Conservation (phyloP, 371 early-diverging fungal genomes). For the Zychaea mexicana region DNA sequence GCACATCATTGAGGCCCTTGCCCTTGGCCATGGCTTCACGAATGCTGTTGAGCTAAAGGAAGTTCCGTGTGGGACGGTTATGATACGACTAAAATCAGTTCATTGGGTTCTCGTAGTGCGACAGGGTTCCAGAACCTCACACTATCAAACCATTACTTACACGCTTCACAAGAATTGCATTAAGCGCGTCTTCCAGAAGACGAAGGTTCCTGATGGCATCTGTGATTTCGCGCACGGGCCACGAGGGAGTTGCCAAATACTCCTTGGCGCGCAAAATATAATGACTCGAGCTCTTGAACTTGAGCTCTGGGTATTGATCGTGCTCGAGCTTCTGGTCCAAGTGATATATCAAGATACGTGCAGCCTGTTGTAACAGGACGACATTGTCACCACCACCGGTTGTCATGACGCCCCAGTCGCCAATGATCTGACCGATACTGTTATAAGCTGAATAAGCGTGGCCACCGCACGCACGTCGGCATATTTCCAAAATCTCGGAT, state of each 20-base stretch:
- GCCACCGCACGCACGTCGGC: conserved; percentile 63
- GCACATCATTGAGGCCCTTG: conserved; percentile 21
- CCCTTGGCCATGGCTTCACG: conserved; percentile 25
- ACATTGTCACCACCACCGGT: conserved; percentile 79
- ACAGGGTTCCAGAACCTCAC: too few relatives aligned
- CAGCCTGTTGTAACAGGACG: conserved; percentile 64
- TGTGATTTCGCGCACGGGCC: conserved; percentile 24
- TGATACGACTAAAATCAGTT: too few relatives aligned
- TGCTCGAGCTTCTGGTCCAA: conserved; percentile 32
- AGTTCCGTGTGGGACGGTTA: too few relatives aligned
- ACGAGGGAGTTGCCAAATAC: conserved; percentile 26
- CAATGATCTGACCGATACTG: conserved; percentile 62
- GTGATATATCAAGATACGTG: conserved; percentile 33
- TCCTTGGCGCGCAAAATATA: conserved; percentile 34
- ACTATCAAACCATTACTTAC: conserved; percentile 19
- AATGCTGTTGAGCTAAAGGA: conserved; percentile 30
- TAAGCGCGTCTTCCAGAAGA: conserved; percentile 28
- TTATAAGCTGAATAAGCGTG: conserved; percentile 73
- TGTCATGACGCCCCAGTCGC: conserved; percentile 70
- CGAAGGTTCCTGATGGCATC: conserved; percentile 24
- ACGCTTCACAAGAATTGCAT: conserved; percentile 42
- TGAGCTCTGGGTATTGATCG: conserved; percentile 32
- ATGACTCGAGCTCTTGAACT: conserved; percentile 35
- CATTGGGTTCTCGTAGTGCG: too few relatives aligned
- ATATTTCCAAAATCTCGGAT: conserved; percentile 58